phyloP scores from a whole-genome alignment of 371 early-diverging fungal genomes.

The Batkoa obscura region DNA sequence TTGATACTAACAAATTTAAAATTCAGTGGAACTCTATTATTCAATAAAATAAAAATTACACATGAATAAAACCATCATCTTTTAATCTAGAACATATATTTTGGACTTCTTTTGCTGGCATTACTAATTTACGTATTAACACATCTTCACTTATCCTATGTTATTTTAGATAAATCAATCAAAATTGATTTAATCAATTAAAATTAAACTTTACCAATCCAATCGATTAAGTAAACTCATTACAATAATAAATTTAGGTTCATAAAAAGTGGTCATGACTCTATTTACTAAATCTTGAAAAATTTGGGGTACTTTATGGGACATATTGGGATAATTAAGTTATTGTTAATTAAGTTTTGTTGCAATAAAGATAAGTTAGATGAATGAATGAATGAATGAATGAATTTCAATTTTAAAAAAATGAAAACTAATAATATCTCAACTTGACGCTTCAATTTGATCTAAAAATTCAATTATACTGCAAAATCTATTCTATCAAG shows the following conservation, averaged over 20 bases:
- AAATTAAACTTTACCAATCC: conserved; percentile 18
- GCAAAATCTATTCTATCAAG: no score
- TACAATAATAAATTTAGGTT: conserved; percentile 55
- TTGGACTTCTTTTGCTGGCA: conserved; percentile 50
- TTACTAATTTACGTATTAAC: conserved; percentile 38
- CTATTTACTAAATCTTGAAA: conserved; percentile 52
- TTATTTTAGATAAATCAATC: no score
- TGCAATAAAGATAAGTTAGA: no score
- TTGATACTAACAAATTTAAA: conserved; percentile 20
- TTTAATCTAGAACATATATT: conserved; percentile 58
- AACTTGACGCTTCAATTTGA: no score
- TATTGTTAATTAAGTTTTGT: no score
- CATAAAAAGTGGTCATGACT: conserved; percentile 74
- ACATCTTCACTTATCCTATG: conserved; percentile 56
- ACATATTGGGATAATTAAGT: no score
- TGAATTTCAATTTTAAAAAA: no score
- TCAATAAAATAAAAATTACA: conserved; percentile 19
- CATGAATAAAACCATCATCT: conserved; percentile 51
- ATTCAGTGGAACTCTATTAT: not conserved
- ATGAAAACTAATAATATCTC: no score
- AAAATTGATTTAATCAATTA: not conserved
- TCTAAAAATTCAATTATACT: no score
- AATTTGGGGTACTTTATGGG: conserved; percentile 10
- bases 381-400: no score
- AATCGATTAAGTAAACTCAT: conserved; percentile 53